Conservation (phyloP, 345 rosid species). For the Iberis pinnata region DNA sequence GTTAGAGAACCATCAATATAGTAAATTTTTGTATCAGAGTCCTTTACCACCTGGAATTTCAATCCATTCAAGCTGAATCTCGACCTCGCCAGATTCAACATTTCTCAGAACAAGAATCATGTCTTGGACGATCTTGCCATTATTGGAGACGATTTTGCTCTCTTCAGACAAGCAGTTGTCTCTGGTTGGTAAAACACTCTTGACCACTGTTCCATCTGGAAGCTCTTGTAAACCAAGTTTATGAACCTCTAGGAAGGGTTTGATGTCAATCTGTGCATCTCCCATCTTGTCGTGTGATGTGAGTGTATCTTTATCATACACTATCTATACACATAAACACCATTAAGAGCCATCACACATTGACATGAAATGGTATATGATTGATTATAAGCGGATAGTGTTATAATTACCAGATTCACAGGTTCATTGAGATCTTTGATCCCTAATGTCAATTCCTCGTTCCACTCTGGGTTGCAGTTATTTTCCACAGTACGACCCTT, state of each 20-base stretch:
- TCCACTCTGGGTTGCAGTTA: constrained; percentile 83
- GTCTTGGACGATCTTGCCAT: constrained; percentile 50
- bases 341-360: neutral
- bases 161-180: constrained; percentile 51
- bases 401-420: constrained; percentile 47
- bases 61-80: constrained; percentile 65
- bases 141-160: constrained; percentile 38
- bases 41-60: constrained; percentile 35
- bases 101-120: constrained; percentile 49
- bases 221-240: constrained; percentile 39
- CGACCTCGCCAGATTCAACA: constrained; percentile 58
- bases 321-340: constrained; percentile 34
- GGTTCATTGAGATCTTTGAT: constrained; percentile 37
- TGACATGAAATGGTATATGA: too few relatives aligned
- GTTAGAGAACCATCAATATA: neutral
- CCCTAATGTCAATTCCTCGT: constrained; percentile 66
- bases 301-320: constrained; percentile 71
- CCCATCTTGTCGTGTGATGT: constrained; percentile 75
- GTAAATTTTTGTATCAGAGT: neutral
- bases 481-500: constrained; percentile 54
- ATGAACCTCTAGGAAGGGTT: constrained; percentile 45
- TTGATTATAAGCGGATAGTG: too few relatives aligned
- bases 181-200: constrained; percentile 37
- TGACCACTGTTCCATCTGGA: constrained; percentile 48
- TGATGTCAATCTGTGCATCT: constrained; percentile 57